A percentile compares a stretch with the other conserved stretches of the same genome.
Evolutionary conservation across 2,329 filamentous ascomycete genomes (phyloP).

Genomic region (Colletotrichum sp.): DNA sequence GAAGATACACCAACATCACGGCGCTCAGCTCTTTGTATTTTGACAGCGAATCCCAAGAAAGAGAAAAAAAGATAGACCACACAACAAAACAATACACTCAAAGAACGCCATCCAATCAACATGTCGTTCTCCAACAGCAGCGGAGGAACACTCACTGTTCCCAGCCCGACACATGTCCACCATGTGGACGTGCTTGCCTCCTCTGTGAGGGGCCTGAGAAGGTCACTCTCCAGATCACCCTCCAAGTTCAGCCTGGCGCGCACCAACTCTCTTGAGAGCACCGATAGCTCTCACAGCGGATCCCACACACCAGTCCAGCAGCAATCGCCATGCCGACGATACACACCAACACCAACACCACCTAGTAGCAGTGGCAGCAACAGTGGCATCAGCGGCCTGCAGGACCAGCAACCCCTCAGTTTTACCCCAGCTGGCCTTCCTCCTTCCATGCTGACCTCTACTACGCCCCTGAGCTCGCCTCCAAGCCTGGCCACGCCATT

Average conservation of each 20-base stretch:
- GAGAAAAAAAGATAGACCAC: neutral
- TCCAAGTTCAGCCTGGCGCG: constrained; percentile 79
- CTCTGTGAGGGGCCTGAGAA: constrained; percentile 81
- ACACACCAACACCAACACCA: constrained; percentile 25
- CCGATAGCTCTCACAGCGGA: constrained; percentile 48
- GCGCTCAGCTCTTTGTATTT: constrained; percentile 9
- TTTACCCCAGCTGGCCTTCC: constrained; percentile 23
- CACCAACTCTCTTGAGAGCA: constrained; percentile 47
- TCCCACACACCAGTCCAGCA: constrained; percentile 20
- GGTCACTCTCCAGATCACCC: constrained; percentile 91
- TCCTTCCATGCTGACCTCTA: constrained; percentile 29
- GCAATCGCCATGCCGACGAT: constrained; percentile 52
- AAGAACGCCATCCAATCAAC: constrained; percentile 27
- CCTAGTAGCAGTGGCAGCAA: constrained; percentile 31
- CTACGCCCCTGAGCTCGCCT: constrained; percentile 33
- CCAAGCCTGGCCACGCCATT: constrained; percentile 67
- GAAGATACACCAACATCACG: neutral
- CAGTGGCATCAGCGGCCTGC: constrained; percentile 33
- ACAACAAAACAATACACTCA: neutral
- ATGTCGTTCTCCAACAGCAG: constrained; percentile 66
- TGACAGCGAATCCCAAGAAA: neutral
- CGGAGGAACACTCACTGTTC: constrained; percentile 83
- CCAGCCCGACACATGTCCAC: constrained; percentile 83
- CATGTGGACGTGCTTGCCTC: constrained; percentile 79
- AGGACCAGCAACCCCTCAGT: constrained; percentile 37